phyloP scores from a whole-genome alignment of 305 asterid genomes.

The Rubia occidens region DNA sequence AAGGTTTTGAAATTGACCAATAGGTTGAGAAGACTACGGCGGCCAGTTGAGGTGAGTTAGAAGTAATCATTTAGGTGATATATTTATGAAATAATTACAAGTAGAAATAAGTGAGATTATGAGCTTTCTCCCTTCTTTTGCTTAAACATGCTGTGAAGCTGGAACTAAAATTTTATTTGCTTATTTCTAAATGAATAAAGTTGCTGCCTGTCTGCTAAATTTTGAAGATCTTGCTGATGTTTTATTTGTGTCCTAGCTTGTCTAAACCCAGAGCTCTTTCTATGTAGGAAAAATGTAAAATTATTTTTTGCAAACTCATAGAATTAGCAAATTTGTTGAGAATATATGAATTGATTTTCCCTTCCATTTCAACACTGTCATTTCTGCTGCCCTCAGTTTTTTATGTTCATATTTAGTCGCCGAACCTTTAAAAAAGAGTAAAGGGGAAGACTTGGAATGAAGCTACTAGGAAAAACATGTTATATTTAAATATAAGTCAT shows the following conservation, averaged over 20 bases:
- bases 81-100: background rate
- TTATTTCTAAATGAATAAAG: background rate
- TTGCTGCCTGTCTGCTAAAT: background rate
- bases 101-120: background rate
- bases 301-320: background rate
- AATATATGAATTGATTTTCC: background rate
- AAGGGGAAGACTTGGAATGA: background rate
- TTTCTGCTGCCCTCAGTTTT: background rate
- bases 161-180: background rate
- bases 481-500: background rate
- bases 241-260: background rate
- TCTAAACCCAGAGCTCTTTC: background rate
- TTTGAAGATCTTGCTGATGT: background rate
- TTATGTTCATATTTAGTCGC: background rate
- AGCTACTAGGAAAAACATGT: background rate
- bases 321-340: background rate
- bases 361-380: background rate
- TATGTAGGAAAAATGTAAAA: background rate
- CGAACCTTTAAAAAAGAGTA: background rate
- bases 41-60: conserved; percentile 79
- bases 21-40: conserved; percentile 49
- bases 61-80: background rate
- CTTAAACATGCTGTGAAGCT: background rate
- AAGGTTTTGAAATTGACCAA: conserved; percentile 63
- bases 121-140: background rate